A percentile compares a stretch with the other conserved stretches of the same genome.
Conservation (phyloP, 768 basidiomycete species). For the Dictyophora rubrovolvata region DNA sequence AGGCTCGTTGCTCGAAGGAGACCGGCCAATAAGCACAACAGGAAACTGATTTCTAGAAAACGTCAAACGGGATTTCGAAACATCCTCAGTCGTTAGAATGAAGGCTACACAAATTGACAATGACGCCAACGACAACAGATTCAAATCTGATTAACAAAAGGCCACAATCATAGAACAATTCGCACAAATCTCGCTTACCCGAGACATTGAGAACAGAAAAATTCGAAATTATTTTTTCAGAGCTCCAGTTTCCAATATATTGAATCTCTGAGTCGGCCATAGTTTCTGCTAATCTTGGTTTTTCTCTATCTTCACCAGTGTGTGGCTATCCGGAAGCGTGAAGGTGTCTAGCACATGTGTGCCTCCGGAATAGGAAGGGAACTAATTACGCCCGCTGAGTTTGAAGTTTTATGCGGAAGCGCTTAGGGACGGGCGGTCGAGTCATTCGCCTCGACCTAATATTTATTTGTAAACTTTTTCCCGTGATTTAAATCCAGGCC, state of each 20-base stretch:
- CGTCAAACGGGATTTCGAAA: constrained; percentile 10
- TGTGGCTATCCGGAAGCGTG: neutral
- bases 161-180: neutral
- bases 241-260: constrained; percentile 7
- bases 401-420: neutral
- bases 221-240: neutral
- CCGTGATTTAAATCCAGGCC: neutral
- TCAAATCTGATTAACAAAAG: neutral
- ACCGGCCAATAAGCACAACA: constrained; percentile 58
- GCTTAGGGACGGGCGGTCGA: neutral
- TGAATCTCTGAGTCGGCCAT: neutral
- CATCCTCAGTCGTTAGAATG: neutral
- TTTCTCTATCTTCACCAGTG: neutral
- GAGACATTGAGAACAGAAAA: neutral
- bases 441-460: neutral
- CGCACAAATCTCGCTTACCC: neutral
- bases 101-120: neutral
- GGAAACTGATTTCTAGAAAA: constrained; percentile 42
- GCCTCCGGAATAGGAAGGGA: neutral
- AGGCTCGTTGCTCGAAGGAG: constrained; percentile 36
- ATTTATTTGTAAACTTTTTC: neutral
- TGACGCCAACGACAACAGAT: neutral
- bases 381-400: constrained; percentile 8
- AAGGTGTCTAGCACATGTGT: neutral
- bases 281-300: neutral